Conservation (phyloP, 805 yeast genomes). For the Candida taoyuanica region DNA sequence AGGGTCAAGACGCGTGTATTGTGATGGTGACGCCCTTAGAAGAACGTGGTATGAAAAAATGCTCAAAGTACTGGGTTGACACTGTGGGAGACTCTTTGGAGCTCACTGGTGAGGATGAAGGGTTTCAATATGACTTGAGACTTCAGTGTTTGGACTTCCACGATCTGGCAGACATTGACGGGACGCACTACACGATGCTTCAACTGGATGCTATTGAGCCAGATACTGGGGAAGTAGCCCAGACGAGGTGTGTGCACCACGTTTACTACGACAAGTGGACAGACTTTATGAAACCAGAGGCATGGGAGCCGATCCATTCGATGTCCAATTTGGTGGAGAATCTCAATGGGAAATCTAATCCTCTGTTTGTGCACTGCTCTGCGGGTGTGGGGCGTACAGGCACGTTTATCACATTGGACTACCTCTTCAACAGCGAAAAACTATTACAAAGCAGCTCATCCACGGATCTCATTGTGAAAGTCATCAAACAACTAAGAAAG, state of each 20-base stretch:
- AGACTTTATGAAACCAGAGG: conserved; percentile 66
- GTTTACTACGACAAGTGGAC: conserved; percentile 77
- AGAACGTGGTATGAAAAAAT: conserved; percentile 71
- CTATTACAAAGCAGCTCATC: neutral
- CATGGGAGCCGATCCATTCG: conserved; percentile 30
- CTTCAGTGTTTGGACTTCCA: conserved; percentile 17
- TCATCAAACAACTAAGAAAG: conserved; percentile 37
- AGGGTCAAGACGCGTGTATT: conserved; percentile 53
- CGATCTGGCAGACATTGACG: conserved; percentile 1
- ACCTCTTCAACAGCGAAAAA: conserved; percentile 26
- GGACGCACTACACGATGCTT: conserved; percentile 20
- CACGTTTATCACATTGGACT: conserved; percentile 70
- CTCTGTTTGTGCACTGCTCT: conserved; percentile 80
- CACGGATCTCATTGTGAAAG: conserved; percentile 35
- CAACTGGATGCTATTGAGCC: conserved; percentile 23
- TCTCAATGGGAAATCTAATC: conserved; percentile 29
- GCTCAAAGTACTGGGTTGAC: conserved; percentile 75
- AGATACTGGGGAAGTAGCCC: conserved; percentile 35
- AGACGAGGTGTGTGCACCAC: conserved; percentile 44
- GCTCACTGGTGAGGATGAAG: conserved; percentile 8
- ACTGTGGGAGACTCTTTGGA: conserved; percentile 20
- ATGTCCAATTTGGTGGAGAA: conserved; percentile 29
- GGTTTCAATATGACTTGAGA: conserved; percentile 16
- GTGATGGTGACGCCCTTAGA: conserved; percentile 73
- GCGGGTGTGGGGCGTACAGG: conserved; percentile 98